Evolutionary conservation across 257 asterid species (phyloP).

Genomic region (Linaria vulgaris): DNA sequence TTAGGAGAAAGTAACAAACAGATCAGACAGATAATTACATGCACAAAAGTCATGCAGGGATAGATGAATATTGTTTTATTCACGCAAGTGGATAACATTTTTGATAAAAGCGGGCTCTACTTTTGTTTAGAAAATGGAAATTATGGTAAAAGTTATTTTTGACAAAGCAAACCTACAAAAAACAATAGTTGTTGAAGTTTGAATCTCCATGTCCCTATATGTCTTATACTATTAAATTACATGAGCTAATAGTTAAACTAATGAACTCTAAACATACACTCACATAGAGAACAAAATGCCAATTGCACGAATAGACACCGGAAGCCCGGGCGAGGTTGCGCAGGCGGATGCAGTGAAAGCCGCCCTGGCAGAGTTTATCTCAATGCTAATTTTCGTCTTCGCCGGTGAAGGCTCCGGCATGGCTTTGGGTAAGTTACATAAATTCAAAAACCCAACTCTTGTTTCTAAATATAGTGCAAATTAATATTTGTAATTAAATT

Average conservation of each 20-base stretch:
- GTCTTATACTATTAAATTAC: neutral
- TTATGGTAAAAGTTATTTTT: neutral
- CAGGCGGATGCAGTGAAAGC: slow-evolving; percentile 73
- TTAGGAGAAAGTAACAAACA: too few species aligned
- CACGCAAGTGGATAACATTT: neutral
- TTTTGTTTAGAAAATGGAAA: neutral
- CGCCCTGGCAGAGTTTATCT: slow-evolving; percentile 77
- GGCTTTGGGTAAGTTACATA: slow-evolving; percentile 55
- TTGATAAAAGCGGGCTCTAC: neutral
- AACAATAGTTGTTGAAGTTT: neutral
- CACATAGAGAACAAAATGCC: slow-evolving; percentile 44
- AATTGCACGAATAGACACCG: slow-evolving; percentile 52
- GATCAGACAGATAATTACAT: too few species aligned
- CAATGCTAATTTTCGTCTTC: slow-evolving; percentile 76
- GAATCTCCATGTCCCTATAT: neutral
- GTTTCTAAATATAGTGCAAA: neutral
- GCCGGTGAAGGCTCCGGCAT: slow-evolving; percentile 90
- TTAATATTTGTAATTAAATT: too few species aligned
- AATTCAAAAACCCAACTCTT: too few species aligned
- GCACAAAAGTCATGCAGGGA: too few species aligned
- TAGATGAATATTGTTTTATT: neutral
- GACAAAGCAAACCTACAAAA: slow-evolving; percentile 20
- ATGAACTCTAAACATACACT: too few species aligned
- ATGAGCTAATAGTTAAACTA: too few species aligned
- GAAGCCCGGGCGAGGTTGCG: slow-evolving; percentile 59